Conservation (phyloP, 2,329 filamentous ascomycete species). For the Xylaria digitata region DNA sequence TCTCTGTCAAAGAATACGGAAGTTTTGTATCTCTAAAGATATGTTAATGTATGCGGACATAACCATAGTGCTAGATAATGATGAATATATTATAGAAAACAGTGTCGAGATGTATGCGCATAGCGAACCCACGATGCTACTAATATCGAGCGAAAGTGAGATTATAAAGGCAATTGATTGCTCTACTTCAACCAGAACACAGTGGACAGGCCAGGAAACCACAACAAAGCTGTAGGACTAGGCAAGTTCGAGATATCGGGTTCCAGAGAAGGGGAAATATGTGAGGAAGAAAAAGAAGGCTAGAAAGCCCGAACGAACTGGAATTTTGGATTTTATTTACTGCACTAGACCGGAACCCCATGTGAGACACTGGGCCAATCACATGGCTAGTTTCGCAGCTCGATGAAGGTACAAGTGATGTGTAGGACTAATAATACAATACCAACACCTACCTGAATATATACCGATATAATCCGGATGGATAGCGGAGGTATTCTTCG, state of each 20-base stretch:
- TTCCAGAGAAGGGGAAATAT: conserved; percentile 62
- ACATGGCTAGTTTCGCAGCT: conserved; percentile 4
- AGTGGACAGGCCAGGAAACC: conserved; percentile 57
- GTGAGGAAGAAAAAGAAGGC: conserved; percentile 53
- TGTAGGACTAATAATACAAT: background rate
- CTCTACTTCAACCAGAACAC: conserved; percentile 65
- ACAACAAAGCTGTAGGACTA: conserved; percentile 39
- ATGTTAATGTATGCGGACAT: background rate
- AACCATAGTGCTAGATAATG: background rate
- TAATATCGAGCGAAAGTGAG: conserved; percentile 60
- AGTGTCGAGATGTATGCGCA: conserved; percentile 62
- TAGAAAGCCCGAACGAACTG: conserved; percentile 35
- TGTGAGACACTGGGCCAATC: conserved; percentile 39
- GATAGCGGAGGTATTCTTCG: background rate
- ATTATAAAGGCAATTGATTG: conserved; percentile 68
- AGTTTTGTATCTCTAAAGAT: background rate
- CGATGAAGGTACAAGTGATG: background rate
- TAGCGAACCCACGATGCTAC: conserved; percentile 71
- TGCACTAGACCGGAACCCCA: conserved; percentile 15
- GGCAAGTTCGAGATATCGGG: conserved; percentile 52
- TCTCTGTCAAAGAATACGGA: background rate
- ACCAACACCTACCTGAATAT: background rate
- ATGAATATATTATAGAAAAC: background rate
- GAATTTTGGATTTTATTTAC: conserved; percentile 32
- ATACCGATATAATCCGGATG: background rate